A percentile compares a stretch with the other conserved stretches of the same genome.
Evolutionary conservation across 495 filamentous ascomycete genomes (phyloP).

Genomic region (Recurvomyces mirabilis): DNA sequence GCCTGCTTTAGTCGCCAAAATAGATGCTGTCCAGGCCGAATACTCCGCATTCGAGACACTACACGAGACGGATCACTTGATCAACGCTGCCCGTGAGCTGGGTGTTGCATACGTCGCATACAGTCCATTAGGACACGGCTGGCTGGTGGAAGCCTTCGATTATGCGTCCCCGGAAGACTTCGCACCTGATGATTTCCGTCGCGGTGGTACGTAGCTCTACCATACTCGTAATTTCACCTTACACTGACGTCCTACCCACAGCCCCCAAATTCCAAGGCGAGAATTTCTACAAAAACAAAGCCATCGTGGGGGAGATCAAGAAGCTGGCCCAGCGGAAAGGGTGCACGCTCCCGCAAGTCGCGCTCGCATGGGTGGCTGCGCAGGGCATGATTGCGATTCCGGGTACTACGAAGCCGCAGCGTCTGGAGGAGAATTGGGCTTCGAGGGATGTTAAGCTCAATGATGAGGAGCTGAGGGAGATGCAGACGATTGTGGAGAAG

Average conservation of each 20-base stretch:
- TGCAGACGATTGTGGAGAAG: conserved; percentile 23
- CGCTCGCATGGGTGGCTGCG: conserved; percentile 44
- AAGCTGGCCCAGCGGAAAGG: conserved; percentile 37
- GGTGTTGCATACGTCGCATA: conserved; percentile 52
- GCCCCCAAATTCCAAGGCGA: conserved; percentile 39
- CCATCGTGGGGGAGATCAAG: conserved; percentile 37
- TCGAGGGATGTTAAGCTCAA: conserved; percentile 22
- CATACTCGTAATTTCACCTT: neutral
- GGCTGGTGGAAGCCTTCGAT: conserved; percentile 40
- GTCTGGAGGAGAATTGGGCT: conserved; percentile 27
- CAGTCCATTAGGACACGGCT: conserved; percentile 49
- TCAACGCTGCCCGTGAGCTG: conserved; percentile 48
- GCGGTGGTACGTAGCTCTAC: conserved; percentile 25
- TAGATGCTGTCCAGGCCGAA: conserved; percentile 51
- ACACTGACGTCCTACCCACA: neutral
- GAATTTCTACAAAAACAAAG: conserved; percentile 43
- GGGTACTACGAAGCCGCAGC: conserved; percentile 27
- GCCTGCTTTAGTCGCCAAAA: conserved; percentile 38
- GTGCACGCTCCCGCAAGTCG: conserved; percentile 37
- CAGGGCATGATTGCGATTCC: conserved; percentile 46
- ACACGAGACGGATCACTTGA: conserved; percentile 32
- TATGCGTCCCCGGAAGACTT: conserved; percentile 37
- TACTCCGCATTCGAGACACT: conserved; percentile 54
- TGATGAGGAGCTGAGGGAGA: conserved; percentile 22
- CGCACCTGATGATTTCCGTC: conserved; percentile 32